Percentiles rank a stretch among this genome's conserved stretches.
These are phyloP conservation scores for Pezicula neosporulosa DNA, from an alignment of 2,329 filamentous ascomycete species.

Conservation along the genomic window DNA sequence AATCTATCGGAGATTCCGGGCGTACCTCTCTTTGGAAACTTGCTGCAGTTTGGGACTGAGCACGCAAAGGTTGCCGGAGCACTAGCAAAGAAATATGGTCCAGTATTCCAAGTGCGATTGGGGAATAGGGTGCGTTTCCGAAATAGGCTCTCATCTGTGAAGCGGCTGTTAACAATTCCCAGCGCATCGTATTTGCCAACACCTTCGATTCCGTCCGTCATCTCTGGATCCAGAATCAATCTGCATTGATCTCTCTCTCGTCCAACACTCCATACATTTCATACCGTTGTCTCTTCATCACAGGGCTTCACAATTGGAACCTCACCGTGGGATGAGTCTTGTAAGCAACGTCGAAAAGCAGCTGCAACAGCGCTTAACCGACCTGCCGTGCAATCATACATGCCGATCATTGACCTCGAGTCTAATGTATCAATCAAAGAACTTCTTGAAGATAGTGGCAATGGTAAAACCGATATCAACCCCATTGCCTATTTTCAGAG, in stretches of 20 bases:
- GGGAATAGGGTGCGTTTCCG: conserved; percentile 58
- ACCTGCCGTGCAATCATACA: conserved; percentile 72
- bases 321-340: conserved; percentile 79
- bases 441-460: conserved; percentile 59
- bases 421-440: conserved; percentile 69
- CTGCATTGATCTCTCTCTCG: conserved; percentile 76
- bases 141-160: not conserved
- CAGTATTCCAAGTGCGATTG: conserved; percentile 64
- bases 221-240: conserved; percentile 77
- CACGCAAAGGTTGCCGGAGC: conserved; percentile 51
- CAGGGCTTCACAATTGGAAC: conserved; percentile 82
- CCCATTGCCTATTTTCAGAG: conserved; percentile 71
- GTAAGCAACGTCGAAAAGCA: conserved; percentile 72
- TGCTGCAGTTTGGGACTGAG: conserved; percentile 55
- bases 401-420: conserved; percentile 80
- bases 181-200: conserved; percentile 75
- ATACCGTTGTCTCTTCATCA: conserved; percentile 71
- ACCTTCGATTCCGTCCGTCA: conserved; percentile 70
- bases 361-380: conserved; percentile 76
- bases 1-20: conserved; percentile 59
- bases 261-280: conserved; percentile 77
- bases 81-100: conserved; percentile 59
- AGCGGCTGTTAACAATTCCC: conserved; percentile 4
- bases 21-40: conserved; percentile 59
- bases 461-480: conserved; percentile 62